Percentiles rank a stretch among this genome's conserved stretches.
phyloP scores from a whole-genome alignment of 306 rosid genomes.

The Corylus avellana region DNA sequence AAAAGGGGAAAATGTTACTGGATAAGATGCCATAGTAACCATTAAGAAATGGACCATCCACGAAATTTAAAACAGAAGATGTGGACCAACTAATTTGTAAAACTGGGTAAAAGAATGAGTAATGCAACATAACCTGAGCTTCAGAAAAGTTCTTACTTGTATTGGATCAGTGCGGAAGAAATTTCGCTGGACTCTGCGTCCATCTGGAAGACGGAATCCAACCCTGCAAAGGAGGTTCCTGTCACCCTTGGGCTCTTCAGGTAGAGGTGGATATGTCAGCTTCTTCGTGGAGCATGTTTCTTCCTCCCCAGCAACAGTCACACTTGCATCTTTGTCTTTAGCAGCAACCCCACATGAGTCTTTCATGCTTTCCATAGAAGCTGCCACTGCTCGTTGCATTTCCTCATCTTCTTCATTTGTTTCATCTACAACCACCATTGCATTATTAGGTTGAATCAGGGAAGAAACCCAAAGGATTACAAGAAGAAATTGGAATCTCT shows the following conservation, averaged over 20 bases:
- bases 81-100: conserved; percentile 4
- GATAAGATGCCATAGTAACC: neutral
- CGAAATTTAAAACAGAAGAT: neutral
- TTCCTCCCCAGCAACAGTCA: conserved; percentile 32
- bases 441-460: neutral
- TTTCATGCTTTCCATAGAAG: conserved; percentile 65
- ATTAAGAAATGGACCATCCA: neutral
- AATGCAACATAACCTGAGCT: neutral
- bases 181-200: conserved; percentile 81
- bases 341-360: conserved; percentile 40
- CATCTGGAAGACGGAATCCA: conserved; percentile 90
- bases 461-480: neutral
- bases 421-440: conserved; percentile 44
- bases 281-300: conserved; percentile 43
- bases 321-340: conserved; percentile 35
- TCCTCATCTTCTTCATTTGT: conserved; percentile 70
- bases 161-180: conserved; percentile 75
- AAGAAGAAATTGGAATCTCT: neutral
- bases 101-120: neutral
- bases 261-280: conserved; percentile 68
- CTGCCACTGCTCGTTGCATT: conserved; percentile 66
- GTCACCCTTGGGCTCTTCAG: conserved; percentile 90
- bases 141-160: conserved; percentile 50
- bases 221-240: conserved; percentile 74
- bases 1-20: neutral